These are phyloP conservation scores for Cladosporium sp. DNA, from an alignment of 2,329 filamentous ascomycete genomes.

Conservation along the genomic window DNA sequence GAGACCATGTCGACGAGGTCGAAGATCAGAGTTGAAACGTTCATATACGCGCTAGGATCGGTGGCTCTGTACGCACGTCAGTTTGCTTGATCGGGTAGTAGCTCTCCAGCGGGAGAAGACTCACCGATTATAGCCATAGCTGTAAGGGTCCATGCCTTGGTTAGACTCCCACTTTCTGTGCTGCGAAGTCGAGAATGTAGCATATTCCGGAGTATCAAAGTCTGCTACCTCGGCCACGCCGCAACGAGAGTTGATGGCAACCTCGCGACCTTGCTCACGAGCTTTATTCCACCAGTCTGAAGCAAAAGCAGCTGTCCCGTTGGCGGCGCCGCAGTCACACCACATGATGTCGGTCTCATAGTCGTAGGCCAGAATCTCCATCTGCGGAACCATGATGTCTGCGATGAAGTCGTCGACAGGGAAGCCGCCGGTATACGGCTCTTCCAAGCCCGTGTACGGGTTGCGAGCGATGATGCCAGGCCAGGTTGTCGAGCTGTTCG, in stretches of 20 bases:
- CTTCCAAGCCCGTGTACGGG: constrained; percentile 44
- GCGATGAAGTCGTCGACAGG: constrained; percentile 43
- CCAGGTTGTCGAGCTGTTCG: constrained; percentile 33
- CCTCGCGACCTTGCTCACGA: constrained; percentile 46
- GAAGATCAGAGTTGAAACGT: constrained; percentile 28
- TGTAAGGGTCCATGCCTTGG: constrained; percentile 60
- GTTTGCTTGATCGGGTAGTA: background rate
- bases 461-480: constrained; percentile 47
- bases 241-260: constrained; percentile 59
- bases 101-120: background rate
- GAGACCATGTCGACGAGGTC: constrained; percentile 33
- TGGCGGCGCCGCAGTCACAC: constrained; percentile 50
- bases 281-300: constrained; percentile 45
- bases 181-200: constrained; percentile 51
- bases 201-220: constrained; percentile 63
- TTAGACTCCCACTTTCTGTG: constrained; percentile 61
- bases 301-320: constrained; percentile 46
- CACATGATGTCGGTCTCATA: constrained; percentile 50
- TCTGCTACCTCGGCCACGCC: constrained; percentile 52
- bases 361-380: constrained; percentile 45
- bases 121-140: constrained; percentile 57
- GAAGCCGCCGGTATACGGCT: constrained; percentile 48
- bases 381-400: constrained; percentile 47
- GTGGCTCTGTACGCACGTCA: background rate
- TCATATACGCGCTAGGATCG: constrained; percentile 24